Base-by-base conservation (phyloP, 2,329 filamentous ascomycete species). In the Penicillium sp. region DNA sequence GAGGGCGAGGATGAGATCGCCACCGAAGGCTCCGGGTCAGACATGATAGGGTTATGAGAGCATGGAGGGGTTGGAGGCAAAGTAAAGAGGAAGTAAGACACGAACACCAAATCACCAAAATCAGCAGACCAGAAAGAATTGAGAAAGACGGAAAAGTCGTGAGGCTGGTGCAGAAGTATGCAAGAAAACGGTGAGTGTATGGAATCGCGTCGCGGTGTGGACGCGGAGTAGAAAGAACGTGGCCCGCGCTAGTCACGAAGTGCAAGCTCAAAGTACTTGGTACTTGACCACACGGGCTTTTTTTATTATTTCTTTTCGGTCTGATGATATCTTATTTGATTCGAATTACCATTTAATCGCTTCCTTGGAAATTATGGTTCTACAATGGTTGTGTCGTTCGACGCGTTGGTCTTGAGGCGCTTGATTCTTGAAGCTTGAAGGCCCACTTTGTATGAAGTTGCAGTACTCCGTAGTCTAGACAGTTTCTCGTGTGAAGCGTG, bases 1-100 rank as follows among this genome's bases (percentile, higher is more conserved):
- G 66, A 63, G 35, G 67, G 61, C 49, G 69, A 65, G 50, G 68
- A 69, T 38, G 66, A 69, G 46, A 62, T 59, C 50, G 58, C 56
- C 49, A 56, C 59, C 55, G 64, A 61, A 37, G 59, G 57, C 56
- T 70, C 67, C 53, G 55, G 62, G 46, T 70, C 65, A 63, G 66
- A 65, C 69, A 72, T 72, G 48, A 49, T 65, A 43, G 34, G 31
- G 48, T 29, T 49, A 58, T 46, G 40, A 52, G 49, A 56, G 49
- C 55, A 60, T 54, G 46, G 25, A 37, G 33, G 16, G 46, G 40
- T 39, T 35, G 36, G 36, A 38, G 42, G 36, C 35, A 45, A 36
- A 31, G 10, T 45, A 50, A 33, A 52, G 52, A 46, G 47, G 53
- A 45, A 36, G 18, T 16, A 46, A 51, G 38, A 50, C 16, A 46